Evolutionary conservation across 257 asterid genomes (phyloP).

Genomic region (Linderniella brevidens): DNA sequence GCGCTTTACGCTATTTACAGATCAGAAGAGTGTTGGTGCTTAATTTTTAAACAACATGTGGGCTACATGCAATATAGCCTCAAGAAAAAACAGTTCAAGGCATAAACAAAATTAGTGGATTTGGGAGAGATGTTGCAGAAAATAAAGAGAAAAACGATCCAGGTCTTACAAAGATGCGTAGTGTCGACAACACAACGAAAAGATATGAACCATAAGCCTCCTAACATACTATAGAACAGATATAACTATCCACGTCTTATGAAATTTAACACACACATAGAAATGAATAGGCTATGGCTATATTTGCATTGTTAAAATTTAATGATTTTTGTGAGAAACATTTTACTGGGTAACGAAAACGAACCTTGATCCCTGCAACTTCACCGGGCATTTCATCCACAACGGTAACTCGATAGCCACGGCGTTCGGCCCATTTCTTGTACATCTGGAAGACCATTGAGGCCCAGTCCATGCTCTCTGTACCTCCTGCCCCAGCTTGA

Average conservation of each 20-base stretch:
- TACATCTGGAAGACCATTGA: slow-evolving; percentile 95
- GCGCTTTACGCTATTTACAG: no score
- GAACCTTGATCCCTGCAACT: slow-evolving; percentile 89
- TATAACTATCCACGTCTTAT: no score
- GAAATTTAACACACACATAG: no score
- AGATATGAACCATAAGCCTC: no score
- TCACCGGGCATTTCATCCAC: slow-evolving; percentile 98
- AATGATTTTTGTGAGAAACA: not conserved
- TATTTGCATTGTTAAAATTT: not conserved
- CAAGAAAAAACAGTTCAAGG: not conserved
- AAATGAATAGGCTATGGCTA: not conserved
- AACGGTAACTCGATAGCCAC: slow-evolving; percentile 55
- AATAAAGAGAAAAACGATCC: no score
- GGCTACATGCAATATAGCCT: no score
- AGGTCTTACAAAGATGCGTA: no score
- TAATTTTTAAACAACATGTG: no score
- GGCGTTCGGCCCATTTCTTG: slow-evolving; percentile 73
- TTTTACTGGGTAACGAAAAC: slow-evolving; percentile 10
- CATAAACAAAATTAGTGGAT: not conserved
- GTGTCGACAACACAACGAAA: no score
- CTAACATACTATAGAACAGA: no score
- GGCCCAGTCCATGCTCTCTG: slow-evolving; percentile 99
- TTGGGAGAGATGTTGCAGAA: no score
- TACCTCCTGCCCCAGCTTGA: slow-evolving; percentile 99
- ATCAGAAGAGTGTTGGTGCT: no score